Evolutionary conservation across 257 asterid species (phyloP), one percentile per base, ranked within the genome.

Genomic region (Leonotis leonurus): DNA sequence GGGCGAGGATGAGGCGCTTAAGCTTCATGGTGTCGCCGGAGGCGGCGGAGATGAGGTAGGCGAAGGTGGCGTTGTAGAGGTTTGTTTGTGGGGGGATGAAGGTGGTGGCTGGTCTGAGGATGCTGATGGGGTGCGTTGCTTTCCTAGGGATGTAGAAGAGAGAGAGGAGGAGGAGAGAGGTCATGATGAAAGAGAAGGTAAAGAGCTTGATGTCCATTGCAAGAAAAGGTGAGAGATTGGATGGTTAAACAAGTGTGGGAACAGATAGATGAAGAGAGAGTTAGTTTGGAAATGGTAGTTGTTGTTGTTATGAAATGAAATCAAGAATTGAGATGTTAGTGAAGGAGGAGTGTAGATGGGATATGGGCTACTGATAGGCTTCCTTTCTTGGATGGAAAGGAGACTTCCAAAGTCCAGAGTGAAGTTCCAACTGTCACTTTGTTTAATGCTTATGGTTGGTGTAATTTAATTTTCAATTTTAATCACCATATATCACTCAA

Each of bases 1-100:
- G 79, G 1, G 98, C 80, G 10, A 64, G 83, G 49, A 90, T 48
- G n/a, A 88, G 76, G 12, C 98, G 81, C 70, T 84, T 84, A n/a
- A 90, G 80, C 77, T 79, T 85, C 77, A 72, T 67, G 3, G 83
- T 73, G 78, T 90, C 96, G 7, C 96, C 95, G 6, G 63, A 71
- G 0, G 98, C 88, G 20, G 95, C 96, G 0, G 98, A 90, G 78
- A 90, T 83, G 56, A 90, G 57, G 85, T 90, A 90, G 1, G 98
- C 95, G 59, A 90, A 90, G 14, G 88, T 73, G 30, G 84, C 89
- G 17, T 86, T 89, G 74, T 90, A 83, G 5, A 81, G 74, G 18
- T 52, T 74, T 59, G 1, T 32, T 22, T 60, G 72, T 2, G 93
- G 81, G 67, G 84, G 27, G 60, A 84, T 74, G 68, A 81, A 72